Conservation (phyloP, 1,139 yeast species). For the Saccharomyces pastorianus region DNA sequence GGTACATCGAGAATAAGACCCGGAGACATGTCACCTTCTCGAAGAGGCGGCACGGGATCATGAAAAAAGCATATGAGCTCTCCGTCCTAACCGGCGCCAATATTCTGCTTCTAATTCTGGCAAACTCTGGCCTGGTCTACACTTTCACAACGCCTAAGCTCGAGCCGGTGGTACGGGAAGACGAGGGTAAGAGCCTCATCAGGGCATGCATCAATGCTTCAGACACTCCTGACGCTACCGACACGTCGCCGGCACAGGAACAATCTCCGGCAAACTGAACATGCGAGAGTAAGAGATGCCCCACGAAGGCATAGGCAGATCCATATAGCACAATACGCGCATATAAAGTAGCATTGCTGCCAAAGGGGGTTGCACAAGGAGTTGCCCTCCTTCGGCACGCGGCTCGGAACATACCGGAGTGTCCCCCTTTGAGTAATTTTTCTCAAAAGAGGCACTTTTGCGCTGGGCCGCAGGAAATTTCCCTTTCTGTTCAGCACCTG, state of each 20-base stretch:
- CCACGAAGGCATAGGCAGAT: not conserved
- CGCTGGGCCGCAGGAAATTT: not conserved
- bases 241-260: not conserved
- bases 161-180: constrained; percentile 88
- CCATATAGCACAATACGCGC: not conserved
- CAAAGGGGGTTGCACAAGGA: not conserved
- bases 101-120: constrained; percentile 81
- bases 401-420: constrained; percentile 24
- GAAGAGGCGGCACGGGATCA: constrained; percentile 93
- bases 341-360: not conserved
- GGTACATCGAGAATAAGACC: constrained; percentile 91
- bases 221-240: constrained; percentile 39
- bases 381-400: not conserved
- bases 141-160: constrained; percentile 95
- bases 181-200: constrained; percentile 89
- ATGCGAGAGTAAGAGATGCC: too few species aligned
- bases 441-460: not conserved
- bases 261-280: not conserved
- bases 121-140: constrained; percentile 93
- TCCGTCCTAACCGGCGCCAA: constrained; percentile 94
- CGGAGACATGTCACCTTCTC: constrained; percentile 95
- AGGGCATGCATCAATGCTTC: constrained; percentile 83
- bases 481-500: not conserved
- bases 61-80: constrained; percentile 94
- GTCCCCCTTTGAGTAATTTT: not conserved